Evolutionary conservation across 495 filamentous ascomycete genomes (phyloP).

Genomic region (Penicillium bovifimosum): DNA sequence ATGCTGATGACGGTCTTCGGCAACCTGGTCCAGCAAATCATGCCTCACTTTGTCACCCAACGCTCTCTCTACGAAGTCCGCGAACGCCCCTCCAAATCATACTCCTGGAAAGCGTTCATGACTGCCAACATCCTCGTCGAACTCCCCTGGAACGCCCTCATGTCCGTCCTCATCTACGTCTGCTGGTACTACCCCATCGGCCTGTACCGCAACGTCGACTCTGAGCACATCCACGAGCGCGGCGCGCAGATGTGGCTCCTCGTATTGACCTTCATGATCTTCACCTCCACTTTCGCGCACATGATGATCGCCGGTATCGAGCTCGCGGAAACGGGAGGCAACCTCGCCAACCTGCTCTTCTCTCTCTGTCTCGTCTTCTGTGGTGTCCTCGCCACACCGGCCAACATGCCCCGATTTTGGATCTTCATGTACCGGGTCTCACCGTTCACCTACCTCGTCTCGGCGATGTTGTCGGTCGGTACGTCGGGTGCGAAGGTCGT

Average conservation of each 20-base stretch:
- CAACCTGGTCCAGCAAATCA: slow-evolving; percentile 72
- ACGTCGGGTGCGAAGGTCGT: slow-evolving; percentile 53
- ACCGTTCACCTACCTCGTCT: slow-evolving; percentile 67
- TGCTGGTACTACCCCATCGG: slow-evolving; percentile 69
- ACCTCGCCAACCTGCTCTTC: slow-evolving; percentile 56
- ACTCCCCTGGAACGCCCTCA: slow-evolving; percentile 66
- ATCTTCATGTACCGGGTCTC: slow-evolving; percentile 79
- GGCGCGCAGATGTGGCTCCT: slow-evolving; percentile 57
- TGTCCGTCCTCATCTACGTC: slow-evolving; percentile 56
- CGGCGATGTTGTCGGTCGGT: slow-evolving; percentile 55
- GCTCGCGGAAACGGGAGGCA: slow-evolving; percentile 57
- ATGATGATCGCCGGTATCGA: slow-evolving; percentile 61
- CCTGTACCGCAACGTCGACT: slow-evolving; percentile 48
- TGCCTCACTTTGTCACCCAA: slow-evolving; percentile 65
- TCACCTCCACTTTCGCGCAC: slow-evolving; percentile 59
- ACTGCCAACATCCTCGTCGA: slow-evolving; percentile 66
- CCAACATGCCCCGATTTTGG: slow-evolving; percentile 65
- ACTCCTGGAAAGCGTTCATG: slow-evolving; percentile 71
- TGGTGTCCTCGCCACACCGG: slow-evolving; percentile 62
- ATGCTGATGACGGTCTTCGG: slow-evolving; percentile 79
- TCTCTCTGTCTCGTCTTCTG: slow-evolving; percentile 58
- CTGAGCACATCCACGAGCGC: slow-evolving; percentile 43
- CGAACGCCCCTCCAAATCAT: slow-evolving; percentile 66
- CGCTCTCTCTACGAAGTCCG: slow-evolving; percentile 67
- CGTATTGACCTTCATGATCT: slow-evolving; percentile 50